phyloP scores from a whole-genome alignment of 371 early-diverging fungal genomes.

The Circinella minor region DNA sequence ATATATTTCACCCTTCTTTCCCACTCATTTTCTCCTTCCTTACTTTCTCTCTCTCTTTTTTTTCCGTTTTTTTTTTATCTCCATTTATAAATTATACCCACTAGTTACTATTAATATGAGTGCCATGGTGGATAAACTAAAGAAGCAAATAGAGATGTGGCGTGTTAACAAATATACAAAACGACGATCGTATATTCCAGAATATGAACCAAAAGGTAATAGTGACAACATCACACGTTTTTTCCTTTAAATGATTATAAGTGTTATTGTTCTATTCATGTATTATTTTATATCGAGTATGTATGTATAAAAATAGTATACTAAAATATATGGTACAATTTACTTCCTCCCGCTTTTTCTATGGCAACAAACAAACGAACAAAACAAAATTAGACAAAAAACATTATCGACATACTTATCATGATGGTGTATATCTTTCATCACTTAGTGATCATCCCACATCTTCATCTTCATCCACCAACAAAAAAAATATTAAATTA shows the following conservation, averaged over 20 bases:
- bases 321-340: too few species aligned
- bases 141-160: constrained; percentile 20
- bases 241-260: too few species aligned
- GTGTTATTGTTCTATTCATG: too few species aligned
- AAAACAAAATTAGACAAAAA: not conserved
- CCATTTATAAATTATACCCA: not conserved
- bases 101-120: constrained; percentile 1
- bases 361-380: too few species aligned
- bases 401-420: constrained; percentile 13
- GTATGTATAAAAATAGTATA: too few species aligned
- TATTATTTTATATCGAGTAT: too few species aligned
- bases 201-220: constrained; percentile 13
- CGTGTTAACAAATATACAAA: constrained; percentile 17
- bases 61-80: not conserved
- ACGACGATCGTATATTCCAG: constrained; percentile 15
- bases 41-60: not conserved
- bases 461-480: not conserved
- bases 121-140: constrained; percentile 12
- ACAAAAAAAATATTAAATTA: not conserved
- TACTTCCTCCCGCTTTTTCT: too few species aligned
- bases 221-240: not conserved
- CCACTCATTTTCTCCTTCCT: too few species aligned
- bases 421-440: constrained; percentile 11
- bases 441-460: not conserved
- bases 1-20: too few species aligned